Base-by-base conservation (phyloP, 2,329 filamentous ascomycete species). In the Alternaria incomplexa region DNA sequence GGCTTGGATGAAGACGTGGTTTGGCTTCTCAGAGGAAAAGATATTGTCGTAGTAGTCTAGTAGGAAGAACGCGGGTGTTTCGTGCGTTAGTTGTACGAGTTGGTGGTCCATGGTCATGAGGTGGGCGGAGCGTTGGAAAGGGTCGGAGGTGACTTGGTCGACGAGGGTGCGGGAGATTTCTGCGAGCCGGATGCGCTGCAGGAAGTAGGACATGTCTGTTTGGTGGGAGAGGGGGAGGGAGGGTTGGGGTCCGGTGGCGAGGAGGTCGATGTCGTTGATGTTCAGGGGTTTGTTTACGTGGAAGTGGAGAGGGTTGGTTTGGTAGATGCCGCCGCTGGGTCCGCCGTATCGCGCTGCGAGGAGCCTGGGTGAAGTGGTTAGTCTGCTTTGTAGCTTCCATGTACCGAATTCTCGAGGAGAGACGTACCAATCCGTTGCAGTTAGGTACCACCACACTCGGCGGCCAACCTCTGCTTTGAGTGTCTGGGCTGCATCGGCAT, bases 361-460 rank as follows among this genome's bases (percentile, higher is more conserved):
- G 4, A 56, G 11, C 44, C 54, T 56, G 11, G 0, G 36, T 0
- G 0, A 4, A n/a, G 0, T 15, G 1, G 26, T 48, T 17, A 56
- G 44, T 26, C 23, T 40, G 3, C 32, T n/a, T n/a, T 36, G 4
- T 36, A n/a, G 1, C 15, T 2, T 36, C 1, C 3, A 36, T 36
- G 32, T 5, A 36, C 3, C 10, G 26, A 11, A 5, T 28, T 30
- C 28, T 30, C 28, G 28, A 13, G 28, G 13, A 17, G 6, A 6
- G 12, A 32, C 47, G 36, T 40, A 63, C 57, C 61, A 63, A 15
- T 63, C 61, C 54, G 64, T 45, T 52, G 58, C 4, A 15, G 69
- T 73, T 6, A 82, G 62, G 64, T 82, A 80, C 80, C 80, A 82
- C 81, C 80, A 82, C 3, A 81, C 65, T n/a, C 81, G 76, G 30